Percentiles rank a stretch among this genome's conserved stretches.
Conservation (phyloP, 169 alveolate species). For the Theileria orientalis region DNA sequence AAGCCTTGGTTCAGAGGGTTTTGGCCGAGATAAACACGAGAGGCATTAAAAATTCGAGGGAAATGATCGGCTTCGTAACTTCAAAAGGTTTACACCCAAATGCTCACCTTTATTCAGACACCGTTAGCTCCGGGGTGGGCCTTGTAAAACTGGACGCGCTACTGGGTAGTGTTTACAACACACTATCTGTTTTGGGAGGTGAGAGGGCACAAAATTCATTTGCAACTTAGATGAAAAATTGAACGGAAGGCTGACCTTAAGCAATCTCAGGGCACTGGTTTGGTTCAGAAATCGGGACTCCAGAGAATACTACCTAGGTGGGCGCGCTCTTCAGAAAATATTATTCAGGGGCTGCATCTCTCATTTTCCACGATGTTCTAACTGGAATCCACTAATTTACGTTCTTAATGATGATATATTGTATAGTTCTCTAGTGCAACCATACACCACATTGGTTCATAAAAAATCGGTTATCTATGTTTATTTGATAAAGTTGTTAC, state of each 20-base stretch:
- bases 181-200: not conserved
- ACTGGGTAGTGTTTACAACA: not conserved
- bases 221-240: not conserved
- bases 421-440: too few species aligned
- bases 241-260: not conserved
- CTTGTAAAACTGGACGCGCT: constrained; percentile 14
- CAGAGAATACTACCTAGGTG: constrained; percentile 35
- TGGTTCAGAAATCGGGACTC: constrained; percentile 30
- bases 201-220: not conserved
- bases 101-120: not conserved
- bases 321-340: not conserved
- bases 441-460: not conserved
- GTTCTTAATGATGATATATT: not conserved
- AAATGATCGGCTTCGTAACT: constrained; percentile 42
- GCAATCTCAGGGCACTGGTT: constrained; percentile 1
- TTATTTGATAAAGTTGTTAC: not conserved
- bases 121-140: constrained; percentile 30
- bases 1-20: constrained; percentile 1
- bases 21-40: constrained; percentile 15
- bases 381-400: constrained; percentile 11
- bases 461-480: not conserved
- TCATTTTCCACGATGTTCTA: constrained; percentile 6
- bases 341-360: constrained; percentile 23
- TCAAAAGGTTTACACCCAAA: constrained; percentile 22
- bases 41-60: constrained; percentile 15